Percentiles rank a stretch among this genome's conserved stretches.
Conservation (phyloP, 352 stramenopile species). For the Phytophthora capsici region DNA sequence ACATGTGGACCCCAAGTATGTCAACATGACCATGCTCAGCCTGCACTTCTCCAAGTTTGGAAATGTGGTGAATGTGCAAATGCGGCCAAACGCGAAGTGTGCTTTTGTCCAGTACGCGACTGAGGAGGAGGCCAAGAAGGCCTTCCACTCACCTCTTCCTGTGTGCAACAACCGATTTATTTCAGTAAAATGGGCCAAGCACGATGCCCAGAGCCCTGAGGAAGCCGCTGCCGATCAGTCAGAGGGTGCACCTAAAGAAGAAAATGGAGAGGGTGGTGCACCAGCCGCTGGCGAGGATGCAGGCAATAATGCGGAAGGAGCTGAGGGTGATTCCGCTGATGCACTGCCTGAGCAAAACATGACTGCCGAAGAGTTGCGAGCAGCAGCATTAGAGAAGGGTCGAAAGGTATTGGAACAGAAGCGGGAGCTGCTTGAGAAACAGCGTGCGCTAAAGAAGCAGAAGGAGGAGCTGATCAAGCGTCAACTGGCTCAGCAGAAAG, state of each 20-base stretch:
- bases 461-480: conserved; percentile 85
- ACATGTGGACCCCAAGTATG: conserved; percentile 88
- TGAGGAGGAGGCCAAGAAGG: conserved; percentile 83
- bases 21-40: conserved; percentile 91
- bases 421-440: conserved; percentile 86
- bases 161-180: conserved; percentile 93
- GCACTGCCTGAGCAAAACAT: conserved; percentile 56
- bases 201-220: conserved; percentile 74
- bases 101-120: conserved; percentile 89
- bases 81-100: conserved; percentile 80
- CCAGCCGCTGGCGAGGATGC: conserved; percentile 3
- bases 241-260: conserved; percentile 39
- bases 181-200: conserved; percentile 87
- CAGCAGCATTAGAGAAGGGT: conserved; percentile 79
- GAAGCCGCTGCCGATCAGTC: conserved; percentile 54
- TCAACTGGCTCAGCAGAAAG: conserved; percentile 82
- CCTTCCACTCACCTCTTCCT: conserved; percentile 86
- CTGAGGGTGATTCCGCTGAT: conserved; percentile 23
- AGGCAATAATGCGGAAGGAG: conserved; percentile 26
- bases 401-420: conserved; percentile 87
- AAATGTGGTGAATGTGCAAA: conserved; percentile 91
- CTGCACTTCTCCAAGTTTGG: conserved; percentile 90
- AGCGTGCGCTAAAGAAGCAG: conserved; percentile 83
- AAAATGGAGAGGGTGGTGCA: conserved; percentile 26
- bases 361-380: conserved; percentile 75